A percentile compares a stretch with the other conserved stretches of the same genome.
Conservation (phyloP, 2,329 filamentous ascomycete genomes). For the Claviceps paspali region DNA sequence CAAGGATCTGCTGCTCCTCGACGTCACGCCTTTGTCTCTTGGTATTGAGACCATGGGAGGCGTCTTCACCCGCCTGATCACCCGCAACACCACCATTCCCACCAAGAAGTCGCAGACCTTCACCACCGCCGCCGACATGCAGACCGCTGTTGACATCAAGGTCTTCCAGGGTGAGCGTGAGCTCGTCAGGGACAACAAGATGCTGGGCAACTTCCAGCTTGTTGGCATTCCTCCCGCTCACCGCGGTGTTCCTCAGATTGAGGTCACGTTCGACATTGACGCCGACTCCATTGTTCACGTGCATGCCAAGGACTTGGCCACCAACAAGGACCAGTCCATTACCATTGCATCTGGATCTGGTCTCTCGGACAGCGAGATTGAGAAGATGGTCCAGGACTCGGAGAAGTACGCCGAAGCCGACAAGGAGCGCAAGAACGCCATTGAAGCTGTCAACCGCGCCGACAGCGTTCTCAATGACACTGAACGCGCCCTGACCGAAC, state of each 20-base stretch:
- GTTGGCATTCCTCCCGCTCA: conserved; percentile 92
- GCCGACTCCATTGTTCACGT: conserved; percentile 97
- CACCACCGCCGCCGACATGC: conserved; percentile 95
- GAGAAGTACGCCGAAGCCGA: conserved; percentile 91
- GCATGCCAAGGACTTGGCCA: conserved; percentile 97
- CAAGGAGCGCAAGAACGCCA: conserved; percentile 91
- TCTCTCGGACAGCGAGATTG: conserved; percentile 86
- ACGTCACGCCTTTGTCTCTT: conserved; percentile 89
- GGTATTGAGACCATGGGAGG: conserved; percentile 97
- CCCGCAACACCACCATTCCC: conserved; percentile 97
- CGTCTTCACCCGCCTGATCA: conserved; percentile 96
- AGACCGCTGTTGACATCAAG: conserved; percentile 98
- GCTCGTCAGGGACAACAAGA: conserved; percentile 96
- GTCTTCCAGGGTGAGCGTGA: conserved; percentile 99
- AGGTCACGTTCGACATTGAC: conserved; percentile 98
- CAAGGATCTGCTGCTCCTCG: conserved; percentile 86
- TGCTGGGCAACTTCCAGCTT: conserved; percentile 98
- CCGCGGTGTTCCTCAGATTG: conserved; percentile 89
- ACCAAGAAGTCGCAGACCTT: conserved; percentile 99
- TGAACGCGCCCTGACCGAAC: conserved; percentile 95
- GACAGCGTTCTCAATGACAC: conserved; percentile 95
- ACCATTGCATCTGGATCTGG: conserved; percentile 96
- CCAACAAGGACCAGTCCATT: conserved; percentile 98
- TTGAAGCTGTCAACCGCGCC: conserved; percentile 93
- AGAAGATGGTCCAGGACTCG: conserved; percentile 94